Evolutionary conservation across 208 protist species (phyloP).

Genomic region (Leishmania turanica): DNA sequence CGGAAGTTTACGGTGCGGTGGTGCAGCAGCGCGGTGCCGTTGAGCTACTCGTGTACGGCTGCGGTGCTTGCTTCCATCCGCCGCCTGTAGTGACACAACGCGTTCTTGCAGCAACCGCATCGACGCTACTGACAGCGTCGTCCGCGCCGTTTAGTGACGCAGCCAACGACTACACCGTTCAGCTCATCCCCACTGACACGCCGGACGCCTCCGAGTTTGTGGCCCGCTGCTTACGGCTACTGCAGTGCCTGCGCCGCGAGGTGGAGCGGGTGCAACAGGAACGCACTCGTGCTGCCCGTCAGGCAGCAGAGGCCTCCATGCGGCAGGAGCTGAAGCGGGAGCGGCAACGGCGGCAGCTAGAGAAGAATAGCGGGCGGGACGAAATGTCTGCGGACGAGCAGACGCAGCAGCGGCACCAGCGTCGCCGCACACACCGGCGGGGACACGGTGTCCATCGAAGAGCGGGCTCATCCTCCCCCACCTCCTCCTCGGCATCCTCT

Average conservation of each 20-base stretch:
- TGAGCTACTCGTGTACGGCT: slow-evolving; percentile 57
- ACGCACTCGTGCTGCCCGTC: slow-evolving; percentile 20
- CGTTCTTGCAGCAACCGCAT: not conserved
- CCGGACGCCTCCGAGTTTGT: not conserved
- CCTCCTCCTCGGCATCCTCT: not conserved
- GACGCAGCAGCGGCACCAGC: not conserved
- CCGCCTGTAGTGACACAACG: not conserved
- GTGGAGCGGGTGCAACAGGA: slow-evolving; percentile 18
- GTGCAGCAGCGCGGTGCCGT: slow-evolving; percentile 66
- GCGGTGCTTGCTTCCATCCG: slow-evolving; percentile 28
- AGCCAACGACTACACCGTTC: slow-evolving; percentile 11
- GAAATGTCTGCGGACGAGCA: slow-evolving; percentile 2
- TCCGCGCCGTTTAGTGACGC: not conserved
- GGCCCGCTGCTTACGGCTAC: slow-evolving; percentile 14
- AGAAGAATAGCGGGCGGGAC: slow-evolving; percentile 6
- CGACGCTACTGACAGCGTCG: not conserved
- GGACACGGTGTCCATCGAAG: not conserved
- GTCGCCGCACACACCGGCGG: slow-evolving; percentile 7
- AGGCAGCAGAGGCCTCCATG: slow-evolving; percentile 42
- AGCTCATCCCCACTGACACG: slow-evolving; percentile 11
- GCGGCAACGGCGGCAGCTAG: slow-evolving; percentile 29
- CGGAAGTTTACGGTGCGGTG: slow-evolving; percentile 39
- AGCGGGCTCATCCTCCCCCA: slow-evolving; percentile 13
- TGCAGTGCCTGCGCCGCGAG: slow-evolving; percentile 8
- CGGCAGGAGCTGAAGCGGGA: slow-evolving; percentile 29